Conservation (phyloP, 768 basidiomycete genomes). For the Termitomyces sp. region DNA sequence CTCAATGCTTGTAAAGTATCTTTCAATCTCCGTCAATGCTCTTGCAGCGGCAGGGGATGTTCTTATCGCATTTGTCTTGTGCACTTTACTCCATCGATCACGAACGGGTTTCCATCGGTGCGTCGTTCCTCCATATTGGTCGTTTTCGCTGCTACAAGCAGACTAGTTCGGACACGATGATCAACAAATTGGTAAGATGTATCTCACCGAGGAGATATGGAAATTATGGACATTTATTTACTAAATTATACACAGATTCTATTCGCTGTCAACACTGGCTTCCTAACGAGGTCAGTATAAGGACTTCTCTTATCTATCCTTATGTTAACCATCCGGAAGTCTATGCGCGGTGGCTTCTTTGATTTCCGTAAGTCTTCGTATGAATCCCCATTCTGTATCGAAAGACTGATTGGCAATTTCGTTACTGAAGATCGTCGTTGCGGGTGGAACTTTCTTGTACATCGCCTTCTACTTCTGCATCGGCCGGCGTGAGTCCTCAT, state of each 20-base stretch:
- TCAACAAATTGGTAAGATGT: slow-evolving; percentile 37
- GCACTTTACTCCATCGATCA: slow-evolving; percentile 37
- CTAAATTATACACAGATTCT: slow-evolving; percentile 29
- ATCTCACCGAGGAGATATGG: slow-evolving; percentile 1
- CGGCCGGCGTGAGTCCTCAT: slow-evolving; percentile 45
- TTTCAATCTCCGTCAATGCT: slow-evolving; percentile 43
- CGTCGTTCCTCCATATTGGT: slow-evolving; percentile 1
- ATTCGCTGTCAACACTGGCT: slow-evolving; percentile 42
- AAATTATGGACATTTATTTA: not conserved
- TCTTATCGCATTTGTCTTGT: slow-evolving; percentile 42
- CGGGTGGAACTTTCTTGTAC: slow-evolving; percentile 50
- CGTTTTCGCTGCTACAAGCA: not conserved
- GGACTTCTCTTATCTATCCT: slow-evolving; percentile 6
- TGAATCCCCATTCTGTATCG: slow-evolving; percentile 1
- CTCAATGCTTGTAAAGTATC: slow-evolving; percentile 20
- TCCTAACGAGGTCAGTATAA: slow-evolving; percentile 29
- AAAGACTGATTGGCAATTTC: not conserved
- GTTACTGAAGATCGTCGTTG: slow-evolving; percentile 40
- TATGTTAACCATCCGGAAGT: slow-evolving; percentile 24
- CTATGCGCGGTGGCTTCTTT: slow-evolving; percentile 55
- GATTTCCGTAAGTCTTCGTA: slow-evolving; percentile 36
- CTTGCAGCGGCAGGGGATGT: slow-evolving; percentile 44
- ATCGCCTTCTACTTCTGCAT: slow-evolving; percentile 60
- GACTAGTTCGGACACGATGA: slow-evolving; percentile 43
- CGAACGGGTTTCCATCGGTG: slow-evolving; percentile 49